Percentiles rank a stretch among this genome's conserved stretches.
Evolutionary conservation across 441 rosid species (phyloP).

Genomic region (Populus trichocarpa): DNA sequence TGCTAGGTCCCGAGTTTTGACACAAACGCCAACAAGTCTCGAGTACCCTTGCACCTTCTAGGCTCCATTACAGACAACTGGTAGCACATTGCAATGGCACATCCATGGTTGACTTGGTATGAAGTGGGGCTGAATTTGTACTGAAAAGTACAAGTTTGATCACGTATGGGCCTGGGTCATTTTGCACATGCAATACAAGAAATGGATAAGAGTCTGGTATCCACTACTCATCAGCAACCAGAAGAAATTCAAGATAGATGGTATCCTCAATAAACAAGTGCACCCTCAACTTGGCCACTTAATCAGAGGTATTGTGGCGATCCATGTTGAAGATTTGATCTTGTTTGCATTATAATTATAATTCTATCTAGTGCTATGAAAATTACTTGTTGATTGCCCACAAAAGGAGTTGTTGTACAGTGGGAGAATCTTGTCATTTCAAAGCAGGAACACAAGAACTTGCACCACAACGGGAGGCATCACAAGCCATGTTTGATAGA

Average conservation of each 20-base stretch:
- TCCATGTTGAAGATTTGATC: constrained; percentile 3
- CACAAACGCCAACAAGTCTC: background rate
- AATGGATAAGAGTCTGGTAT: constrained; percentile 10
- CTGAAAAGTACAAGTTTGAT: constrained; percentile 18
- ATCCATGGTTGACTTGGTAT: constrained; percentile 8
- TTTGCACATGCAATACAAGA: background rate
- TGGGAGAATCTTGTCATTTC: background rate
- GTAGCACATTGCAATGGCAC: background rate
- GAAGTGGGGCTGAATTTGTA: constrained; percentile 18
- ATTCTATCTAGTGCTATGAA: background rate
- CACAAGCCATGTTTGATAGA: constrained; percentile 16
- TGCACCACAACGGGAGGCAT: constrained; percentile 13
- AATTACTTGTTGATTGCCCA: background rate
- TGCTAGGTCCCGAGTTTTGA: background rate
- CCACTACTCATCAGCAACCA: background rate
- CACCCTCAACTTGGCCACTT: constrained; percentile 24
- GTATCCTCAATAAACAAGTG: constrained; percentile 17
- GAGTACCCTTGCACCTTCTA: background rate
- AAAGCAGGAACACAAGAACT: background rate
- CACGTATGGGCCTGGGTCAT: background rate
- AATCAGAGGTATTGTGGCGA: background rate
- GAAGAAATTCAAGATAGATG: background rate
- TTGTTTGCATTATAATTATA: constrained; percentile 18
- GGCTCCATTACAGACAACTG: background rate
- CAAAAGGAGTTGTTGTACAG: background rate